Percentiles rank a stretch among this genome's conserved stretches.
These are phyloP conservation scores for Fusarium drepaniforme DNA, from an alignment of 2,329 filamentous ascomycete genomes.

Conservation along the genomic window DNA sequence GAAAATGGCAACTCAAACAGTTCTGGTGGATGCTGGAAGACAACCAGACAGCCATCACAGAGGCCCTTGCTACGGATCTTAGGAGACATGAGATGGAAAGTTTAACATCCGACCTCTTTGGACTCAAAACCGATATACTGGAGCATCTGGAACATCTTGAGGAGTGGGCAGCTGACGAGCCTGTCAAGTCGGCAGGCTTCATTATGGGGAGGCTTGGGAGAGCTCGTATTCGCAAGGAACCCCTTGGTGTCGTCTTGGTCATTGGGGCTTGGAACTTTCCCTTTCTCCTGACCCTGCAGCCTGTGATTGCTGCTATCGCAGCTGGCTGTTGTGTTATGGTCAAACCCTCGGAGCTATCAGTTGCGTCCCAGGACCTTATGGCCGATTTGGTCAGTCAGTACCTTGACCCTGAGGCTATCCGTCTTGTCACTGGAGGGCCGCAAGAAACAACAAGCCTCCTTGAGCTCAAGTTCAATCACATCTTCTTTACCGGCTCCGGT, in stretches of 20 bases:
- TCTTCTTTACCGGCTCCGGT: slow-evolving; percentile 60
- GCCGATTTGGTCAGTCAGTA: slow-evolving; percentile 55
- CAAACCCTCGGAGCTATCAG: slow-evolving; percentile 58
- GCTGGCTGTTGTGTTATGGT: slow-evolving; percentile 56
- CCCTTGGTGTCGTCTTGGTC: slow-evolving; percentile 57
- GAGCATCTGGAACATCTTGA: slow-evolving; percentile 54
- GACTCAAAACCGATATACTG: slow-evolving; percentile 51
- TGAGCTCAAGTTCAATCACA: slow-evolving; percentile 54
- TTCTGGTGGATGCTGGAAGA: slow-evolving; percentile 57
- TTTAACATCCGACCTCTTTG: slow-evolving; percentile 46
- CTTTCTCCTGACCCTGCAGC: slow-evolving; percentile 52
- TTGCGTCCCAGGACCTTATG: slow-evolving; percentile 51
- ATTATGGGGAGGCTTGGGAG: slow-evolving; percentile 45
- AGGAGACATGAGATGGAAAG: slow-evolving; percentile 51
- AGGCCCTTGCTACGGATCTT: slow-evolving; percentile 51
- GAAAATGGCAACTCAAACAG: slow-evolving; percentile 56
- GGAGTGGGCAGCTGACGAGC: slow-evolving; percentile 53
- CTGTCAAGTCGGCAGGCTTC: slow-evolving; percentile 40
- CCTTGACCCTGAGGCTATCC: slow-evolving; percentile 54
- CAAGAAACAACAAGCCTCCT: slow-evolving; percentile 53
- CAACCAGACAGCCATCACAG: slow-evolving; percentile 49
- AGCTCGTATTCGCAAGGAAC: slow-evolving; percentile 55
- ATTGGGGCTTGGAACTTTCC: slow-evolving; percentile 63
- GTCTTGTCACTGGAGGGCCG: slow-evolving; percentile 51
- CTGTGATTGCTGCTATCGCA: slow-evolving; percentile 56